Evolutionary conservation across 2,329 filamentous ascomycete genomes (phyloP).

Genomic region (Apiospora phragmitis): DNA sequence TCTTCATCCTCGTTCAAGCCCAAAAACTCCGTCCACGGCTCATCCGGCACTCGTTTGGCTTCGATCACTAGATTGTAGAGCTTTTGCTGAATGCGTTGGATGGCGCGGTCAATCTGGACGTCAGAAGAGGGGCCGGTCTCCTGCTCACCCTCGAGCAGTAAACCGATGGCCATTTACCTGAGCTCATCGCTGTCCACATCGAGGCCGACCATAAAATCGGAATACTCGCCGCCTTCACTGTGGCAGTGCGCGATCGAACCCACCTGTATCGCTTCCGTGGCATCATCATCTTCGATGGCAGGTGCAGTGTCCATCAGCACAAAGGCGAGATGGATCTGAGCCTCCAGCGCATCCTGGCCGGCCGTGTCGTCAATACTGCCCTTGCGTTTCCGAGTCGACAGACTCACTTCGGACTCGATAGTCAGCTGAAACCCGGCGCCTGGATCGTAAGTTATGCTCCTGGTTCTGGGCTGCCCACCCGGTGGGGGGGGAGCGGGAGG

Average conservation of each 20-base stretch:
- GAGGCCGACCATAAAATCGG: no score
- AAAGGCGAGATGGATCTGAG: not conserved
- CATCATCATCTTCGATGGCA: no score
- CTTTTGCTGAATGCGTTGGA: not conserved
- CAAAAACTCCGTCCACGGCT: not conserved
- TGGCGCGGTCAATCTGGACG: not conserved
- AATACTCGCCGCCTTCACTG: no score
- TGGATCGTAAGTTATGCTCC: not conserved
- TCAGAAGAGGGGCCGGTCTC: no score
- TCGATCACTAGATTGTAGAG: not conserved
- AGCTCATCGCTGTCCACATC: no score
- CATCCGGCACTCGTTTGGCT: not conserved
- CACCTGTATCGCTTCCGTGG: no score
- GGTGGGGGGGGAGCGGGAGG: not conserved
- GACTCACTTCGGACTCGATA: not conserved
- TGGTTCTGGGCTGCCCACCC: not conserved
- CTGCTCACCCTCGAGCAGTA: no score
- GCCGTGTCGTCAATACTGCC: rapidly evolving
- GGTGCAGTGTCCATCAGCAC: not conserved
- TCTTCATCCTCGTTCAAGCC: not conserved
- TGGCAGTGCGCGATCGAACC: no score
- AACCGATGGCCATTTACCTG: no score
- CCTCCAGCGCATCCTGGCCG: not conserved
- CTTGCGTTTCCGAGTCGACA: not conserved
- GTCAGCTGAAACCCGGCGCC: not conserved